Evolutionary conservation across 1,284 basidiomycete species (phyloP), one percentile per base, ranked within the genome.

Genomic region (Xerocomus nothofagi): DNA sequence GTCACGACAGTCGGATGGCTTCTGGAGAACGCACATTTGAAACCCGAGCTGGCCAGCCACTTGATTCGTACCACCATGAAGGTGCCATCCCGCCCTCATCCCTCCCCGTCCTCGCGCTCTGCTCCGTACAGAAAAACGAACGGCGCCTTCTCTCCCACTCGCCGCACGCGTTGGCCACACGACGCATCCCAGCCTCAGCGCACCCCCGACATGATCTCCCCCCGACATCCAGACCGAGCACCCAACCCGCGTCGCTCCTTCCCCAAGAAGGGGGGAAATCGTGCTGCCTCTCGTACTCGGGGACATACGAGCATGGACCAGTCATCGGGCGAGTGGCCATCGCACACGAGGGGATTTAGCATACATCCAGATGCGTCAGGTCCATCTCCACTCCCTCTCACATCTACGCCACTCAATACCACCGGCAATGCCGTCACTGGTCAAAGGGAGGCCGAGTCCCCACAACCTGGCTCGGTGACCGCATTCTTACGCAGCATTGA

Each of bases 401-500:
- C 47, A 27, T 50, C 55, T 27, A 43, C 15, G 6, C 49, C 53
- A 0, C 45, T 47, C 21, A 12, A 30, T 18, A 18, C 20, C 21
- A 10, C 26, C 11, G 26, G 26, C 26, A 44, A 24, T 44, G 12
- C 40, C 31, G 46, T 39, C 7, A 6, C 24, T 17, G 17, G 32
- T 43, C 44, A 30, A 43, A 20, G 29, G 15, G 58, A 31, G 33
- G 21, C 43, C 9, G 54, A 44, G 31, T 49, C 56, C 11, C 60
- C 62, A 3, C 41, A 37, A 3, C 49, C 47, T 3, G 56, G 42
- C n/a, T 53, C 50, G n/a, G 59, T 54, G 20, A 50, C 59, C 34
- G 21, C 58, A 1, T 65, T 65, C 45, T 49, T 67, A 26, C 56
- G 59, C 37, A 66, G 43, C 17, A 65, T 66, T 23, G 46, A 58